Evolutionary conservation across 371 early-diverging fungal species (phyloP).

Genomic region (Racocetra persica): DNA sequence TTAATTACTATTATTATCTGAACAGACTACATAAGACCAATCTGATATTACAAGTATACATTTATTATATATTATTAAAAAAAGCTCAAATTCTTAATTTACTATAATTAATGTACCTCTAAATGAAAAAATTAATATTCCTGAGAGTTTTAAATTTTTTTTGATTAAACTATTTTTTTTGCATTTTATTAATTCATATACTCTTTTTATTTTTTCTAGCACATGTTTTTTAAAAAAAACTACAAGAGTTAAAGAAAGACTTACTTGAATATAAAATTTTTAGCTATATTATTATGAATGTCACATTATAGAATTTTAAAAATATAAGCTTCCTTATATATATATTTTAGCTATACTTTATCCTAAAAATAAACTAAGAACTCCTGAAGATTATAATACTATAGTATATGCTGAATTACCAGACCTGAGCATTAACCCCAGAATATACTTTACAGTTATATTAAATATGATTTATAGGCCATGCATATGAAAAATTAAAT

Average conservation of each 20-base stretch:
- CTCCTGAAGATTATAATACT: slow-evolving; percentile 45
- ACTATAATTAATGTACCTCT: too few relatives aligned
- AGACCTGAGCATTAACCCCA: slow-evolving; percentile 42
- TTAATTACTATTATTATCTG: slow-evolving; percentile 7
- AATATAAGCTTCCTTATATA: too few relatives aligned
- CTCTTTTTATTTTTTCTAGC: background rate
- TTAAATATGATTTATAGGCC: slow-evolving; percentile 53
- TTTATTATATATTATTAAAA: too few relatives aligned
- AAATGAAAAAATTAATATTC: too few relatives aligned
- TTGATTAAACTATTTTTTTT: too few relatives aligned
- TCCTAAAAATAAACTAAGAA: slow-evolving; percentile 39
- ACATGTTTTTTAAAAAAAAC: slow-evolving; percentile 47
- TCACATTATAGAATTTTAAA: too few relatives aligned
- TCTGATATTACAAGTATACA: slow-evolving; percentile 43
- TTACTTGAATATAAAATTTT: slow-evolving; percentile 42
- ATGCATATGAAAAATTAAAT: slow-evolving; percentile 45
- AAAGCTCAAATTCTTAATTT: too few relatives aligned
- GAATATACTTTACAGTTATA: slow-evolving; percentile 47
- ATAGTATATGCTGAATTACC: slow-evolving; percentile 51
- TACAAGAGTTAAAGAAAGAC: slow-evolving; percentile 46
- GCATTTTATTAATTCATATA: too few relatives aligned
- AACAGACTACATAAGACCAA: slow-evolving; percentile 45
- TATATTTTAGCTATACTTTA: slow-evolving; percentile 51
- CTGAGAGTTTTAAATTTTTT: too few relatives aligned
- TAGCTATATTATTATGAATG: too few relatives aligned